Evolutionary conservation across 139 green algal species (phyloP).

Genomic region (Asterochloris sp.): DNA sequence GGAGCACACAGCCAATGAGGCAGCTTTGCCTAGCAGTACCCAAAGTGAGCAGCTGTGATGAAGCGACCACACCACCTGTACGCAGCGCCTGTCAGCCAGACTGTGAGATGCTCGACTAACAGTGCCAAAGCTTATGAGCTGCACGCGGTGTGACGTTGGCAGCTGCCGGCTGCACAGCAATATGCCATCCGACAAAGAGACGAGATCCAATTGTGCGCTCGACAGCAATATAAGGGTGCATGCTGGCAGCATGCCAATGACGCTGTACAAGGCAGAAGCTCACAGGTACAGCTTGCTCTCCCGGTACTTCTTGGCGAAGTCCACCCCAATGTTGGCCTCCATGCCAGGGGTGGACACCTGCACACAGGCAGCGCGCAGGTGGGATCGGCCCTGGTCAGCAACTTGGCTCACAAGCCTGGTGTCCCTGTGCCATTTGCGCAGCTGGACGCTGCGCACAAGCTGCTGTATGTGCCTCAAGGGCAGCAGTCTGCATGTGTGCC

Average conservation of each 20-base stretch:
- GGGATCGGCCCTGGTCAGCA: no score
- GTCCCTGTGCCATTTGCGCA: no score
- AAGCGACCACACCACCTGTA: no score
- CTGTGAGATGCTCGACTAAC: neutral
- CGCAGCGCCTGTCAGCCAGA: no score
- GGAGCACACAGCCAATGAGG: no score
- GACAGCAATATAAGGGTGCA: neutral
- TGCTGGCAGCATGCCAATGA: neutral
- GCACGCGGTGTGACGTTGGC: neutral
- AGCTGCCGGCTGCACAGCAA: neutral
- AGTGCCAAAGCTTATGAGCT: neutral
- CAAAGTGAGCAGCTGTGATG: no score
- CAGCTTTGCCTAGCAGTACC: no score
- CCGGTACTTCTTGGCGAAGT: conserved; percentile 28
- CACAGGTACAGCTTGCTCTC: conserved; percentile 15
- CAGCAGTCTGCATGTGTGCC: no score
- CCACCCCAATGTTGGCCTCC: conserved; percentile 29
- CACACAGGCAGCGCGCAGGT: no score
- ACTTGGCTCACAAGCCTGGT: no score
- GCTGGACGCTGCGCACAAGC: no score
- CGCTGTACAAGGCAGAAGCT: neutral
- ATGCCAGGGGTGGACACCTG: conserved; percentile 28
- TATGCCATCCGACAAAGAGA: neutral
- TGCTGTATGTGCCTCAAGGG: no score
- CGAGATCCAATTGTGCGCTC: neutral